These are phyloP conservation scores for Xerocomus nothofagi DNA, from an alignment of 1,284 basidiomycete genomes.

Conservation along the genomic window DNA sequence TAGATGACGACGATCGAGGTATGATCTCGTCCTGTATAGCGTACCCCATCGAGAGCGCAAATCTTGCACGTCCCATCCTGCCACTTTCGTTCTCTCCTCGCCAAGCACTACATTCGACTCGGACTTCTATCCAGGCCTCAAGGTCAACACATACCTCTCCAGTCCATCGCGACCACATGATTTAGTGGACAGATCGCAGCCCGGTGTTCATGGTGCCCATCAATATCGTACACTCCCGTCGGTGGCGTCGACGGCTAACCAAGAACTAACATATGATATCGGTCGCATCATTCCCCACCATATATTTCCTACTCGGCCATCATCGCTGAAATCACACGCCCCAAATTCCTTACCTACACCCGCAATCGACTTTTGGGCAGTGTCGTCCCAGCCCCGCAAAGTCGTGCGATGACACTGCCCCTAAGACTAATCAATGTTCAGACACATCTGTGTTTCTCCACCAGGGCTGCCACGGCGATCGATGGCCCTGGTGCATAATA, in stretches of 20 bases:
- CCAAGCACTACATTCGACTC: not conserved
- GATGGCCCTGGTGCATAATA: not conserved
- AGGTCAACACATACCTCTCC: constrained; percentile 7
- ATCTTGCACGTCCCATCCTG: constrained; percentile 14
- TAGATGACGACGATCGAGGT: constrained; percentile 15
- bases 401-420: constrained; percentile 4
- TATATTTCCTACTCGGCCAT: constrained; percentile 4
- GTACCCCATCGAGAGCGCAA: constrained; percentile 12
- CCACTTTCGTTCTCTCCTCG: constrained; percentile 13
- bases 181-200: constrained; percentile 2
- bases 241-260: constrained; percentile 2
- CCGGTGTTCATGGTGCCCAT: constrained; percentile 17
- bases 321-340: not conserved
- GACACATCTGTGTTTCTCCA: not conserved
- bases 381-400: not conserved
- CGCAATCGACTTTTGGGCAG: not conserved
- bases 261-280: constrained; percentile 3
- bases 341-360: not conserved
- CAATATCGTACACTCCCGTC: constrained; percentile 6
- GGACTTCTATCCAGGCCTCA: constrained; percentile 3
- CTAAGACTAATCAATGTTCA: not conserved
- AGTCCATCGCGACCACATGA: constrained; percentile 22
- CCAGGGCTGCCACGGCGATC: not conserved
- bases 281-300: not conserved
- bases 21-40: not conserved